Evolutionary conservation across 2,329 filamentous ascomycete genomes (phyloP), one percentile per base, ranked within the genome.

Genomic region (Colletotrichum sp.): DNA sequence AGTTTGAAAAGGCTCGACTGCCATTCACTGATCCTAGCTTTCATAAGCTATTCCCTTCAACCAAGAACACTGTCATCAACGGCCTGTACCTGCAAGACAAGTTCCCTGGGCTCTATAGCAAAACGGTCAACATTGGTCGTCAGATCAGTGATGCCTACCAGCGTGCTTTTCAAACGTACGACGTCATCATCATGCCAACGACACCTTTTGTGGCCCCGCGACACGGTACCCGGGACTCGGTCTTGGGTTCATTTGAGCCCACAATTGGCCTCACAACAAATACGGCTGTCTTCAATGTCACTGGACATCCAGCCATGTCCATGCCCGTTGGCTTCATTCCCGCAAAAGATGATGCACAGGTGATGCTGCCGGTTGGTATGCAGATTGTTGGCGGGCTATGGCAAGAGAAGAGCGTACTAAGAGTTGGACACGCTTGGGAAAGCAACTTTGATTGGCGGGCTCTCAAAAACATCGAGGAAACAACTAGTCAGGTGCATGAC

Each of bases 231-330:
- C 77, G 82, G 12, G 84, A 83, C 3, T 83, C 83, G 3, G 86
- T 87, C 4, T 80, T 85, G 18, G 84, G 87, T 61, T 87, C 86
- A 21, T 88, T 90, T 62, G 84, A 85, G 67, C 87, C 87, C 13
- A 88, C 88, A 36, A 88, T 91, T 38, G 90, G 91, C 0, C 79
- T 90, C 73, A 90, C 88, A 0, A 86, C 84, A 18, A 92, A 92
- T 77, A 92, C 90, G 6, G 88, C 88, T 12, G 84, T 88, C 4
- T 92, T 92, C 80, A 90, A 92, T 78, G 84, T 88, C 4, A 91
- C 89, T 0, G 90, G 90, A 0, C 90, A 91, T 77, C 90, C 90
- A 0, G 90, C 89, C 0, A 79, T 92, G 77, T 85, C 87, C 1
- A 81, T 91, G 61, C 90, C 89, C 0, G 83, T 89, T 38, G 89